Conservation (phyloP, 2,329 filamentous ascomycete species). For the Stenocarpella maydis region DNA sequence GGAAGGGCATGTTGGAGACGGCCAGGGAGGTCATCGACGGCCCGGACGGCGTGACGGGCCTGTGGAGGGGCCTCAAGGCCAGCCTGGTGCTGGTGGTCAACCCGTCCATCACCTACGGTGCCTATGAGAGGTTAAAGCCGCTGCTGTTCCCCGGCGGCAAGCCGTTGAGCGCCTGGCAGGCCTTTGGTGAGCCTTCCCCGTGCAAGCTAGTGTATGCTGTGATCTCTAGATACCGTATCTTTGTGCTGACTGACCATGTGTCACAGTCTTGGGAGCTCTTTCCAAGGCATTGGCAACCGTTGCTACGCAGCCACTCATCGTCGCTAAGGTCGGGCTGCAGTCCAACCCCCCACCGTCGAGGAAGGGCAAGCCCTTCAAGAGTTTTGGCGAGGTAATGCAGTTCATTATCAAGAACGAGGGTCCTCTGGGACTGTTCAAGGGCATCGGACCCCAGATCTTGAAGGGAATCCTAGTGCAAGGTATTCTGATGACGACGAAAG, state of each 20-base stretch:
- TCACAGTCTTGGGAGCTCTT: constrained; percentile 85
- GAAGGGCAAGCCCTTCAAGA: constrained; percentile 90
- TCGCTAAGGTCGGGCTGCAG: constrained; percentile 96
- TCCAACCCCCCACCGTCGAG: constrained; percentile 87
- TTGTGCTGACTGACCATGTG: not conserved
- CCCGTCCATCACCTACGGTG: constrained; percentile 96
- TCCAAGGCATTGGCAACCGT: constrained; percentile 94
- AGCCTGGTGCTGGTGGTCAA: constrained; percentile 96
- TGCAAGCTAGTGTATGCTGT: not conserved
- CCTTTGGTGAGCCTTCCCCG: constrained; percentile 76
- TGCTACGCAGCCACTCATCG: constrained; percentile 92
- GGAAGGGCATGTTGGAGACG: constrained; percentile 87
- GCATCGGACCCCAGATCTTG: constrained; percentile 90
- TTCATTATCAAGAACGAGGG: constrained; percentile 95
- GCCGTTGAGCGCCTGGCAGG: constrained; percentile 81
- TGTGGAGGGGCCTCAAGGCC: constrained; percentile 96
- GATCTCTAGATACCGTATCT: not conserved
- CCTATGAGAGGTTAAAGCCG: constrained; percentile 88
- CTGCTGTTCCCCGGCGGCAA: constrained; percentile 77
- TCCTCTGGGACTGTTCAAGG: constrained; percentile 87
- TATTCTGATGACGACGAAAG: constrained; percentile 99
- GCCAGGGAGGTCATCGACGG: constrained; percentile 88
- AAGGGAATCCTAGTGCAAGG: constrained; percentile 96
- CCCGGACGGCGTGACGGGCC: constrained; percentile 85
- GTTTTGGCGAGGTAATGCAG: constrained; percentile 91